Evolutionary conservation across 2,329 filamentous ascomycete species (phyloP).

Genomic region (Ophiocordyceps camponoti-saundersi): DNA sequence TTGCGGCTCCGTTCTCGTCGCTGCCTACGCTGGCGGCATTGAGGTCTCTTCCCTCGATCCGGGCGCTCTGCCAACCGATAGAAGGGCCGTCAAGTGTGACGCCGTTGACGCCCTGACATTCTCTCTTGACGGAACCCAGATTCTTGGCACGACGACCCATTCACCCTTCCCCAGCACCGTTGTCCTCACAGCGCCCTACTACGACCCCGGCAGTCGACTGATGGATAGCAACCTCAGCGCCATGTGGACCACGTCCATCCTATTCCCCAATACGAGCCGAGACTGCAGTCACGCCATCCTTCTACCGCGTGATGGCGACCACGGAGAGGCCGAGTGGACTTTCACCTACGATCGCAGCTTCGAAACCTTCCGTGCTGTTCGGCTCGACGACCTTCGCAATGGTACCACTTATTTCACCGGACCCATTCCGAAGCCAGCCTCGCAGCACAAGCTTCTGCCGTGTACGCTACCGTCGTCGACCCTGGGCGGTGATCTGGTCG

Average conservation of each 20-base stretch:
- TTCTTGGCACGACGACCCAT: constrained; percentile 57
- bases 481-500: constrained; percentile 53
- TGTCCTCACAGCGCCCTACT: constrained; percentile 64
- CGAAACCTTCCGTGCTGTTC: constrained; percentile 62
- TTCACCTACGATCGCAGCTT: constrained; percentile 64
- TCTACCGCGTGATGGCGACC: constrained; percentile 36
- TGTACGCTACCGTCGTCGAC: constrained; percentile 53
- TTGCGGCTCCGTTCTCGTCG: constrained; percentile 64
- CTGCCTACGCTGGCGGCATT: constrained; percentile 76
- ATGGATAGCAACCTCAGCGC: constrained; percentile 52
- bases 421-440: constrained; percentile 34
- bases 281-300: constrained; percentile 65
- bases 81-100: constrained; percentile 63
- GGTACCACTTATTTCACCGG: constrained; percentile 69
- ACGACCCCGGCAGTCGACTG: constrained; percentile 51
- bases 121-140: constrained; percentile 60
- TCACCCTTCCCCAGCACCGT: constrained; percentile 52
- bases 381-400: constrained; percentile 56
- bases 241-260: constrained; percentile 72
- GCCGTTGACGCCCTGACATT: constrained; percentile 59
- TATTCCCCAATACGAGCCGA: constrained; percentile 66
- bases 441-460: constrained; percentile 44
- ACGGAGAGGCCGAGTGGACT: constrained; percentile 55
- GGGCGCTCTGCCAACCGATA: constrained; percentile 45
- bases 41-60: constrained; percentile 64